Conservation (phyloP, 2,329 filamentous ascomycete genomes). For the Clonostachys solani region DNA sequence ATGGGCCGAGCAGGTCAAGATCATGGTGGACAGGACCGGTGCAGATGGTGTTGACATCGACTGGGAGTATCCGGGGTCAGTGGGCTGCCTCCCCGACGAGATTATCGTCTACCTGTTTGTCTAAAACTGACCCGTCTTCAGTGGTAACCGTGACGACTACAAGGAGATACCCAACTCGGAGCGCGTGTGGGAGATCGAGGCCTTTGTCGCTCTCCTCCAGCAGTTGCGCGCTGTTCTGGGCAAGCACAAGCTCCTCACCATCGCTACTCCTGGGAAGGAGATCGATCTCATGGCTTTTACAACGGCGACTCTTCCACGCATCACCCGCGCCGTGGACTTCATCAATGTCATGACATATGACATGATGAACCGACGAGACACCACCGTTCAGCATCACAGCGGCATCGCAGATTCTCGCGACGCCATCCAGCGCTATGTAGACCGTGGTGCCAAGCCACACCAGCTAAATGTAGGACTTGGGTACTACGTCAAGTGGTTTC, state of each 20-base stretch:
- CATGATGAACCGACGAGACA: conserved; percentile 66
- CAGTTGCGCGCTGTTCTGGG: conserved; percentile 56
- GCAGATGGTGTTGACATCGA: conserved; percentile 65
- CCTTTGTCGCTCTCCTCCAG: conserved; percentile 57
- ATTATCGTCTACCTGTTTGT: neutral
- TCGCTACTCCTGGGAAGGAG: conserved; percentile 62
- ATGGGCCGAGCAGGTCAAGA: conserved; percentile 61
- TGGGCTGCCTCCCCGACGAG: neutral
- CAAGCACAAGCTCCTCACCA: conserved; percentile 53
- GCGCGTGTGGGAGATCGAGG: conserved; percentile 57
- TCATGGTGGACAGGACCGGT: conserved; percentile 56
- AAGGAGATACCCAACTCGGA: conserved; percentile 56
- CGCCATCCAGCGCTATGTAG: conserved; percentile 55
- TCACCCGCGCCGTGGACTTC: conserved; percentile 57
- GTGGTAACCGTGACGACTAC: conserved; percentile 69
- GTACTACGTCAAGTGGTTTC: conserved; percentile 64
- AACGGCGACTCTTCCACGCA: conserved; percentile 49
- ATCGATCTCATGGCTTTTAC: conserved; percentile 68
- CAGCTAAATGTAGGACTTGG: conserved; percentile 61
- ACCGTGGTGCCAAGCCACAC: conserved; percentile 40
- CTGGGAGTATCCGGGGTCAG: conserved; percentile 57
- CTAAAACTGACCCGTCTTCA: conserved; percentile 28
- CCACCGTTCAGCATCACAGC: conserved; percentile 58
- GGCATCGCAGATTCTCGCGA: conserved; percentile 51
- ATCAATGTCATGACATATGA: conserved; percentile 70